phyloP scores from a whole-genome alignment of 208 protist genomes.

The Herpetomonas muscarum region DNA sequence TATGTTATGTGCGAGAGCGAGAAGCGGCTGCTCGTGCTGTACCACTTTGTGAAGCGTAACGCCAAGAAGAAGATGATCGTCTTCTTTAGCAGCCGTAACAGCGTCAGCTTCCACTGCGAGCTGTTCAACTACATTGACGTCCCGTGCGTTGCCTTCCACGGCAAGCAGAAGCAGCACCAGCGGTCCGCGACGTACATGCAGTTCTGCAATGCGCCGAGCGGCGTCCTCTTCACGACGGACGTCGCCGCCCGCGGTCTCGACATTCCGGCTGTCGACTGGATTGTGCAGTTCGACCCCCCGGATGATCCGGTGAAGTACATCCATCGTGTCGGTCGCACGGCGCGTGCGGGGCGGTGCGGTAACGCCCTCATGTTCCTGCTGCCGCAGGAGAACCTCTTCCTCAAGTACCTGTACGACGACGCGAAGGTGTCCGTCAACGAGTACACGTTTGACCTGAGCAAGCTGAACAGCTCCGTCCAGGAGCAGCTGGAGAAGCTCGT shows the following conservation, averaged over 20 bases:
- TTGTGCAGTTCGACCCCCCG: slow-evolving; percentile 99
- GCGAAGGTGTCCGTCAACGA: slow-evolving; percentile 96
- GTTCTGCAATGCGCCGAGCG: slow-evolving; percentile 97
- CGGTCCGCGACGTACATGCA: slow-evolving; percentile 99
- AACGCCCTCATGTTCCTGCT: slow-evolving; percentile 98
- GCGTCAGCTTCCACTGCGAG: slow-evolving; percentile 98
- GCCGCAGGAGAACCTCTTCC: slow-evolving; percentile 97
- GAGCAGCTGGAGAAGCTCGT: slow-evolving; percentile 97
- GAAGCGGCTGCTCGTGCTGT: slow-evolving; percentile 97
- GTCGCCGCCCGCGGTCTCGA: slow-evolving; percentile 99
- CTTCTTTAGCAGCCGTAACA: slow-evolving; percentile 98
- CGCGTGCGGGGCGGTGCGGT: slow-evolving; percentile 90
- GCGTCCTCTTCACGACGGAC: slow-evolving; percentile 99
- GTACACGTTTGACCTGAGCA: slow-evolving; percentile 96
- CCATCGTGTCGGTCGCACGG: slow-evolving; percentile 98
- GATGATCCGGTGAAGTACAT: slow-evolving; percentile 99
- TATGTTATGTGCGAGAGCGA: slow-evolving; percentile 97
- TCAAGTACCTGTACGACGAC: slow-evolving; percentile 98
- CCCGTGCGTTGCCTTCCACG: slow-evolving; percentile 98
- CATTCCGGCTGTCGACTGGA: slow-evolving; percentile 99
- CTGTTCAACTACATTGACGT: slow-evolving; percentile 99
- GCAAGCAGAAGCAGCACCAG: slow-evolving; percentile 99
- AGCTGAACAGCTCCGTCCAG: slow-evolving; percentile 92
- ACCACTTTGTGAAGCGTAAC: slow-evolving; percentile 99
- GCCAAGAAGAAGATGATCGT: slow-evolving; percentile 98